These are phyloP conservation scores for Plantago lanceolata DNA, from an alignment of 305 asterid species.

Conservation along the genomic window DNA sequence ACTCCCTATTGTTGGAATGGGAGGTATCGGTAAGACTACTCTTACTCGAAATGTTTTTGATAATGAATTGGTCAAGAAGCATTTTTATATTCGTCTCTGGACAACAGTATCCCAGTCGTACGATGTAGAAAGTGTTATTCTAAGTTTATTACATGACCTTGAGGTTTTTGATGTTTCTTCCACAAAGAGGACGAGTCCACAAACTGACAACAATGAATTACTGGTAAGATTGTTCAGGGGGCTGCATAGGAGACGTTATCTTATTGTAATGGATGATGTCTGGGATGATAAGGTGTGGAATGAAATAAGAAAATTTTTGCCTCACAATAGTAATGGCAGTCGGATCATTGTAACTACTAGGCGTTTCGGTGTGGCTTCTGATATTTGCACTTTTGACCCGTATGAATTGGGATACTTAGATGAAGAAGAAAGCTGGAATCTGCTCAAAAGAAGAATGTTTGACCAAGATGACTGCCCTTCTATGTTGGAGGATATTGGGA, in stretches of 20 bases:
- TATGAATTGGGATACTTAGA: background rate
- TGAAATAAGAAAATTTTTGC: background rate
- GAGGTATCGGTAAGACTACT: constrained; percentile 3
- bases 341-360: background rate
- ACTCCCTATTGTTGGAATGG: no score
- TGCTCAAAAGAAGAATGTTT: background rate
- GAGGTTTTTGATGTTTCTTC: no score
- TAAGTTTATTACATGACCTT: background rate
- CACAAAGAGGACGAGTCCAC: background rate
- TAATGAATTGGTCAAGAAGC: background rate
- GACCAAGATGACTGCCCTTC: background rate
- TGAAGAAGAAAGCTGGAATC: background rate
- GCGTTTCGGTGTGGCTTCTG: background rate
- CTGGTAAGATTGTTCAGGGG: background rate
- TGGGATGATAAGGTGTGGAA: background rate
- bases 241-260: background rate
- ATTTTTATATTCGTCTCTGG: background rate
- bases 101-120: background rate
- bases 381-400: background rate
- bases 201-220: background rate
- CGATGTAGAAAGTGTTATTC: background rate
- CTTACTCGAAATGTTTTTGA: background rate
- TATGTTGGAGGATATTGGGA: background rate
- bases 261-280: constrained; percentile 1
- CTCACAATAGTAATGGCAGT: background rate